A percentile compares a stretch with the other conserved stretches of the same genome.
Evolutionary conservation across 2,329 filamentous ascomycete genomes (phyloP).

Genomic region (Macrophomina tecta): DNA sequence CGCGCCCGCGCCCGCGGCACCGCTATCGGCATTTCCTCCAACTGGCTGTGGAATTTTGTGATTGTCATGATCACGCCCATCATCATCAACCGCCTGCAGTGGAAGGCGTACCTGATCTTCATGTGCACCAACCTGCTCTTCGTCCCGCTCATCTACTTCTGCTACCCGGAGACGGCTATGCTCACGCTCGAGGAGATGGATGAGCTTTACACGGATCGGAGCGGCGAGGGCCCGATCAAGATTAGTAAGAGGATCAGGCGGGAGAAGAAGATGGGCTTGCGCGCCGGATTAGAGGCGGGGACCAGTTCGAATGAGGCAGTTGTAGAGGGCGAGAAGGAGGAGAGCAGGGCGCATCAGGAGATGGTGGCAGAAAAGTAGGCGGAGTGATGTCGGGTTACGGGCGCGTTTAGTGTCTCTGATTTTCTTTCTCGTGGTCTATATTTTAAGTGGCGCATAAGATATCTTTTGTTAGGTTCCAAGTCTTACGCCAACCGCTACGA

Average conservation of each 20-base stretch:
- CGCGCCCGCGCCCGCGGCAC: slow-evolving; percentile 45
- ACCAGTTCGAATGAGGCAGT: slow-evolving; percentile 8
- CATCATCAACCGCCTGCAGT: slow-evolving; percentile 27
- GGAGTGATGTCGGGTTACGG: too few relatives aligned
- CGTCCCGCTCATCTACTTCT: slow-evolving; percentile 37
- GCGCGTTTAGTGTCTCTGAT: too few relatives aligned
- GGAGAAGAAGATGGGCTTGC: slow-evolving; percentile 22
- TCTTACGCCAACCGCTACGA: too few relatives aligned
- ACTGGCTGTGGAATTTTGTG: slow-evolving; percentile 46
- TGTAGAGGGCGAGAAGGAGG: slow-evolving; percentile 15
- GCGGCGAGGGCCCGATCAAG: slow-evolving; percentile 25
- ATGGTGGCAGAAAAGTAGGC: neutral
- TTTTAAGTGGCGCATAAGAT: too few relatives aligned
- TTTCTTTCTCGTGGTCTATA: too few relatives aligned
- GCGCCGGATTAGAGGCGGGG: slow-evolving; percentile 12
- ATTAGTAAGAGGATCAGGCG: slow-evolving; percentile 25
- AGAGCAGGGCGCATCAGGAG: slow-evolving; percentile 7
- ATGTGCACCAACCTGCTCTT: slow-evolving; percentile 26
- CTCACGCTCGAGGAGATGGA: slow-evolving; percentile 46
- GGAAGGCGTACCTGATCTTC: slow-evolving; percentile 28
- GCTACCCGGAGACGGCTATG: slow-evolving; percentile 44
- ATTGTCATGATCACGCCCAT: slow-evolving; percentile 53
- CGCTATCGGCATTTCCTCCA: slow-evolving; percentile 44
- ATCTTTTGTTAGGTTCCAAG: too few relatives aligned
- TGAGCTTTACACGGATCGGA: slow-evolving; percentile 34